Percentiles rank a stretch among this genome's conserved stretches.
phyloP scores from a whole-genome alignment of 257 asterid genomes.

The Marsdenia floribunda region DNA sequence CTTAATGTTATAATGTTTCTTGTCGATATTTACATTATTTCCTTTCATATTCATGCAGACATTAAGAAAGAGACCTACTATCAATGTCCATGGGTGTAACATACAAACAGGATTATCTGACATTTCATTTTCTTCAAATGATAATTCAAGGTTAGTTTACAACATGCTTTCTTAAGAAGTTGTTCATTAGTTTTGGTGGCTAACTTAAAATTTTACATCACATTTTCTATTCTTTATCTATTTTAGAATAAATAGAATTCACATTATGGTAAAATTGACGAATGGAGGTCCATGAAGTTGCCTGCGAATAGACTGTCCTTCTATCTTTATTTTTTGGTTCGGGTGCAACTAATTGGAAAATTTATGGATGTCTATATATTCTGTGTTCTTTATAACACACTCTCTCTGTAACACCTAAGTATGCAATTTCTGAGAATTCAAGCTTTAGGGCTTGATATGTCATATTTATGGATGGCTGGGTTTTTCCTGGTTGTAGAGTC shows the following conservation, averaged over 20 bases:
- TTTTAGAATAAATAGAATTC: too few relatives aligned
- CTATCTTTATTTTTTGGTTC: not conserved
- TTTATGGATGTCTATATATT: not conserved
- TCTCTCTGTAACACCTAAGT: not conserved
- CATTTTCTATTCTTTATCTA: not conserved
- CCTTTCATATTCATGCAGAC: constrained; percentile 46
- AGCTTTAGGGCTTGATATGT: not conserved
- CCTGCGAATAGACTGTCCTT: not conserved
- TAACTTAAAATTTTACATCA: not conserved
- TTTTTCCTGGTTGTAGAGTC: not conserved
- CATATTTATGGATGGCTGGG: not conserved
- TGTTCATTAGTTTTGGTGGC: not conserved
- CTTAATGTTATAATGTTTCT: not conserved
- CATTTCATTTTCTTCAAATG: constrained; percentile 66
- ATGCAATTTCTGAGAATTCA: not conserved
- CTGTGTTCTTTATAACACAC: not conserved
- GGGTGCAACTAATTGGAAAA: not conserved
- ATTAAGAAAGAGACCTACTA: constrained; percentile 56
- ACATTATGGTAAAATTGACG: not conserved
- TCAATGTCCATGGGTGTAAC: constrained; percentile 67
- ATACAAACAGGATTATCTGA: constrained; percentile 71
- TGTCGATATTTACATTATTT: constrained; percentile 2
- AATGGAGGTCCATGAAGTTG: not conserved
- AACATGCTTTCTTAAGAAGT: not conserved
- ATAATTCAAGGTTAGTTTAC: constrained; percentile 57